Evolutionary conservation across 2,329 filamentous ascomycete genomes (phyloP).

Genomic region (Colletotrichum sidae): DNA sequence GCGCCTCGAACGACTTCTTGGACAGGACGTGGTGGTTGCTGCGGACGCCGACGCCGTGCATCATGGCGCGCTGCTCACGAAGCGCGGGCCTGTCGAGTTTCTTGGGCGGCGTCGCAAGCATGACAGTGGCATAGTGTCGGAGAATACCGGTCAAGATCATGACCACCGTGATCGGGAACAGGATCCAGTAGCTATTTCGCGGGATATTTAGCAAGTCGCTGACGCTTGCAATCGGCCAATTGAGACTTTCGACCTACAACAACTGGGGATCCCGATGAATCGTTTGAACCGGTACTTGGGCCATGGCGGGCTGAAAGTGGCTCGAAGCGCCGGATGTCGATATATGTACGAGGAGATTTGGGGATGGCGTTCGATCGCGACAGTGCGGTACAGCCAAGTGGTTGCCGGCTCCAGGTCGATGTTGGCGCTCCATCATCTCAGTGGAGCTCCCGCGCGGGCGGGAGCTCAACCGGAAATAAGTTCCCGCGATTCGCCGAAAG

Average conservation of each 20-base stretch:
- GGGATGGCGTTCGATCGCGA: slow-evolving; percentile 16
- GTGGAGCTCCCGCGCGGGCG: slow-evolving; percentile 3
- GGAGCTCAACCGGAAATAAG: slow-evolving; percentile 35
- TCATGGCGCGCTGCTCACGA: slow-evolving; percentile 86
- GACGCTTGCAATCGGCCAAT: slow-evolving; percentile 18
- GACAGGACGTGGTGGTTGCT: slow-evolving; percentile 85
- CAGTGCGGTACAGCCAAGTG: slow-evolving; percentile 8
- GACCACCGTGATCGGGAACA: slow-evolving; percentile 95
- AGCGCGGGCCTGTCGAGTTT: slow-evolving; percentile 79
- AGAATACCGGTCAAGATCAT: slow-evolving; percentile 98
- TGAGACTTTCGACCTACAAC: slow-evolving; percentile 73
- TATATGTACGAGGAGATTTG: slow-evolving; percentile 1
- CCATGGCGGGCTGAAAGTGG: slow-evolving; percentile 68
- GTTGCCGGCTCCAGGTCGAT: slow-evolving; percentile 13
- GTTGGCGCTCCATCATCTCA: slow-evolving; percentile 10
- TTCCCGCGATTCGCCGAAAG: slow-evolving; percentile 38
- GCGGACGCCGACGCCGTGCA: slow-evolving; percentile 87
- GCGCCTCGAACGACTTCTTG: slow-evolving; percentile 78
- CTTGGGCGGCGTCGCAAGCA: slow-evolving; percentile 88
- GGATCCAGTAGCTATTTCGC: slow-evolving; percentile 93
- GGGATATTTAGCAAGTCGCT: slow-evolving; percentile 20
- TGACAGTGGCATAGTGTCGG: slow-evolving; percentile 94
- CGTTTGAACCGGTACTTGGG: slow-evolving; percentile 87
- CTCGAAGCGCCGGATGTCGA: slow-evolving; percentile 7
- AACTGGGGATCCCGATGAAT: slow-evolving; percentile 98